Conservation (phyloP, 2,329 filamentous ascomycete species). For the Ophiostoma ulmi region DNA sequence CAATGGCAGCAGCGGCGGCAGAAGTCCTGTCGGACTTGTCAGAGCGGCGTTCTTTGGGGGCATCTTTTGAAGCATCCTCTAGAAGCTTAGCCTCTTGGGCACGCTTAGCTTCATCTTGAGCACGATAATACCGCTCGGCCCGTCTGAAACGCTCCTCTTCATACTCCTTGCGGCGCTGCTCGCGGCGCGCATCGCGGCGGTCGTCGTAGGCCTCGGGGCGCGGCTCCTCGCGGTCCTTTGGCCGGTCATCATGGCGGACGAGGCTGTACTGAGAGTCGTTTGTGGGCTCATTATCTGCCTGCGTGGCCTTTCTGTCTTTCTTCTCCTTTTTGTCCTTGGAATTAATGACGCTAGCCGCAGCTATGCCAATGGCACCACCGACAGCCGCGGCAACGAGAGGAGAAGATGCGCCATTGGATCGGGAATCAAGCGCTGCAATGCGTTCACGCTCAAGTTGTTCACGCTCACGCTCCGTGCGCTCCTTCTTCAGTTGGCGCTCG, state of each 20-base stretch:
- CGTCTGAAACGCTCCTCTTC: constrained; percentile 2
- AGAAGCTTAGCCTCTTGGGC: neutral
- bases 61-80: constrained; percentile 2
- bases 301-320: constrained; percentile 4
- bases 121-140: constrained; percentile 15
- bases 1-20: neutral
- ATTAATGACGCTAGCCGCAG: constrained; percentile 24
- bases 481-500: neutral
- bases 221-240: neutral
- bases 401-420: neutral
- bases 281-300: neutral
- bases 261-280: neutral
- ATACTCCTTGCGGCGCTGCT: constrained; percentile 14
- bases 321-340: constrained; percentile 1
- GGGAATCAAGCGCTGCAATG: neutral
- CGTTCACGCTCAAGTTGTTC: constrained; percentile 15
- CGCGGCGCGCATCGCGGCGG: neutral
- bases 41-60: neutral
- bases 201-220: neutral
- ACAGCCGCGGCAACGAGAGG: constrained; percentile 17
- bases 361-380: constrained; percentile 16
- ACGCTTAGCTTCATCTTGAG: constrained; percentile 14
- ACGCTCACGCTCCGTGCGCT: neutral
- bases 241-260: neutral
- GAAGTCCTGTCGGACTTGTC: constrained; percentile 4